Base-by-base conservation (phyloP, 2,329 filamentous ascomycete species). In the Fusarium goolgardi region DNA sequence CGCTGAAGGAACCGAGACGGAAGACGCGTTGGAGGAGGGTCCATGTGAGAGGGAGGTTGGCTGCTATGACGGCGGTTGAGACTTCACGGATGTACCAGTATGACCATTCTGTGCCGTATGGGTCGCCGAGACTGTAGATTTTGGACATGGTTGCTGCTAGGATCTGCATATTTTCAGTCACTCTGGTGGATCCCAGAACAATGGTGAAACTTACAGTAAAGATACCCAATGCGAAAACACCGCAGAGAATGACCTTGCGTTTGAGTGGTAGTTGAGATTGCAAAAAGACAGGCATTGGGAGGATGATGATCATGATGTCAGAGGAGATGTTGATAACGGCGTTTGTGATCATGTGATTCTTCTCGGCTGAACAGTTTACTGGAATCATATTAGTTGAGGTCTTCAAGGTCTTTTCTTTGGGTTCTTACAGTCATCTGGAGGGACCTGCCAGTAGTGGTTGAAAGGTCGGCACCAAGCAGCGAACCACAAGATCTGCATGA, bases 291-390 rank as follows among this genome's bases (percentile, higher is more conserved):
- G 86, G 85, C 62, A 89, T 78, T 1, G 86, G 85, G 27, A 89
- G 81, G 6, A 79, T 71, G 15, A 89, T 82, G 71, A 89, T 88
- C 76, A 86, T 80, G 3, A 88, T 46, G 64, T 89, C 87, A 6
- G 85, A 86, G 5, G 83, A 82, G 49, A 89, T 83, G 68, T 90
- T 89, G 71, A 89, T 81, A 3, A 82, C 78, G 1, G 84, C 83
- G 60, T 88, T 86, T 5, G 84, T 83, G 37, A 88, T 86, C 34
- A 86, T 80, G 65, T 87, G 88, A 63, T 86, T 79, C 11, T 83
- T 78, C 13, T 84, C 81, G 0, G 85, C 83, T 0, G 85, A 84
- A 63, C 86, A 89, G 18, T 74, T 74, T 13, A 74, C 71, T 73
- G 1, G 0, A 1, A 2, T 0, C 0, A 4, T 0, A 6, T 64